Percentiles rank a stretch among this genome's conserved stretches.
phyloP scores from a whole-genome alignment of 169 alveolate species.

The Amoebophrya sp. region DNA sequence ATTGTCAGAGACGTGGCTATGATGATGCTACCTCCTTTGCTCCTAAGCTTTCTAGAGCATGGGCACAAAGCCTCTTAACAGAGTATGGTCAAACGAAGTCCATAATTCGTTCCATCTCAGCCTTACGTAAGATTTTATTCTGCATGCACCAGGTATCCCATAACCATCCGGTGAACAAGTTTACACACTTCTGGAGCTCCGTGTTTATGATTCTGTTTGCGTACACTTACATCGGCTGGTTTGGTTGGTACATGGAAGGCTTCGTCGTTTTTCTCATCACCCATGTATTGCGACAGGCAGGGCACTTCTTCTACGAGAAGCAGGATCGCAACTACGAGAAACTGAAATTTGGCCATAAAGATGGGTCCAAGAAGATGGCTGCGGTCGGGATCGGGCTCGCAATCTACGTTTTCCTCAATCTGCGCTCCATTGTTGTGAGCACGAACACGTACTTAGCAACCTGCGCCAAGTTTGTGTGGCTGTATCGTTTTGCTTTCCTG shows the following conservation, averaged over 20 bases:
- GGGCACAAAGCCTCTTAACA: too few species aligned
- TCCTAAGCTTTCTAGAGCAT: too few species aligned
- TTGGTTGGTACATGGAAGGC: conserved; percentile 19
- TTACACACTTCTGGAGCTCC: neutral
- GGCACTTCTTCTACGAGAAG: conserved; percentile 22
- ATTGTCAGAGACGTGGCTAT: too few species aligned
- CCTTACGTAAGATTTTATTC: too few species aligned
- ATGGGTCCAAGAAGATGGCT: neutral
- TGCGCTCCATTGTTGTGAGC: neutral
- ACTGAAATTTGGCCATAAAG: neutral
- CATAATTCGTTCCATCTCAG: too few species aligned
- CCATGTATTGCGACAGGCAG: conserved; percentile 10
- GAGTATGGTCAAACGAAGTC: too few species aligned
- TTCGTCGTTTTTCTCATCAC: neutral
- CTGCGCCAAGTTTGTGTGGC: neutral
- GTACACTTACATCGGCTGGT: neutral
- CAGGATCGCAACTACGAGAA: conserved; percentile 24
- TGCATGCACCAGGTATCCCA: conserved; percentile 13
- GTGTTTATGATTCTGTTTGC: neutral
- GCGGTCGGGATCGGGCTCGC: neutral
- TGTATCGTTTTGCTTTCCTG: neutral
- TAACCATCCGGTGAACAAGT: conserved; percentile 23
- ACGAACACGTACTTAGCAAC: neutral
- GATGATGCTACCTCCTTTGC: too few species aligned
- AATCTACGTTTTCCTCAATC: neutral